Base-by-base conservation (phyloP, 306 rosid species). In the Nissolia schottii region DNA sequence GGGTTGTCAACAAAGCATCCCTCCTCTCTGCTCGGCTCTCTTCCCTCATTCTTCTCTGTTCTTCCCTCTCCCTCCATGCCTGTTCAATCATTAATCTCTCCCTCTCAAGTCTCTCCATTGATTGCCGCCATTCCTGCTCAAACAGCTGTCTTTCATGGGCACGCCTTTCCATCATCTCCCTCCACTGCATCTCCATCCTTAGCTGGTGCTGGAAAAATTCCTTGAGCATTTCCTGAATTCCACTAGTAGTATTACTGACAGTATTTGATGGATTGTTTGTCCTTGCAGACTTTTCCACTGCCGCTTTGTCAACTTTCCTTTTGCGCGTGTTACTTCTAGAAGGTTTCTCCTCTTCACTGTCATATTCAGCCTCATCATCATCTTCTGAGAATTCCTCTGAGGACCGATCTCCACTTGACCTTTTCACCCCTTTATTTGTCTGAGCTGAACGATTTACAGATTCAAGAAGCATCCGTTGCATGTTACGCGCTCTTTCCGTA, bases 41-140 rank as follows among this genome's bases (percentile, higher is more conserved):
- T 48, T 93, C 96, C 70, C 87, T 93, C 16, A 83, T 82, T 82
- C 81, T 86, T 78, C 98, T 85, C 75, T 87, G 87, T 48, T 93
- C 98, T 82, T 93, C 96, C 78, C 93, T 85, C 84, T 88, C 96
- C 85, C 96, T 88, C 96, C 98, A 88, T 29, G 84, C 84, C 81
- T 82, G 82, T 40, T 90, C 98, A 31, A 74, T 68, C 86, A 82
- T 71, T 81, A 93, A 67, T 66, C 96, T 87, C 84, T 90, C 98
- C 85, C 89, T 84, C 84, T 87, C 96, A 14, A 82, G 85, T 81
- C 82, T 88, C 77, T 85, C 90, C 96, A 93, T 90, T 0, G 86
- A 50, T 64, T 82, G 85, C 16, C 90, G 80, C 98, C 98, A 92
- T 79, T 92, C 96, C 73, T 88, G 91, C 82, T 92, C 96, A 29